Evolutionary conservation across 306 rosid genomes (phyloP), one percentile per base, ranked within the genome.

Genomic region (Vigna unguiculata): DNA sequence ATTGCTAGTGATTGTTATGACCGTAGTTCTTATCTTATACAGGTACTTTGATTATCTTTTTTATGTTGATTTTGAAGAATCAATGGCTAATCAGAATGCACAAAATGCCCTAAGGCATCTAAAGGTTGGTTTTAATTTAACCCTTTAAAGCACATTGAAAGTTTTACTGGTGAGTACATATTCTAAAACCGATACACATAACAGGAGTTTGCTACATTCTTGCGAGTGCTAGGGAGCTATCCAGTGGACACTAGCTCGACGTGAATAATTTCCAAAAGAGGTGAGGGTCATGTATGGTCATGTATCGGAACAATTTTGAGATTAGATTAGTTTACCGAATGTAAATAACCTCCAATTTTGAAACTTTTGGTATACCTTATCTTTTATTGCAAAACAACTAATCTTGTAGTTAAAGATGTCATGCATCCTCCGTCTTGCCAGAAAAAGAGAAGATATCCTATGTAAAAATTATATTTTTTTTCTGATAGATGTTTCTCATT

Each of bases 141-240:
- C 67, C 46, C 55, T 30, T 19, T 57, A 70, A 52, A 34, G 25
- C 64, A 3, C 70, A 40, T 60, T 46, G 43, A 75, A 63, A 72
- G 75, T 81, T 53, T 80, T 59, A 70, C 79, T 32, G 48, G 61
- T 58, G 11, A 59, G n/a, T 25, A 38, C 24, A 36, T 34, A 20
- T 76, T 78, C 58, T 80, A 46, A 83, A 72, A 77, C 72, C 22
- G 28, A 63, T 59, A 30, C 55, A 54, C 73, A 82, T 77, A 22
- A 76, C 89, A 95, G 99, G 99, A 92, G 81, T 89, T 95, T 9
- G 93, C 97, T 30, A 95, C 99, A 60, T 92, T 89, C 89, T 78
- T 95, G 90, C 91, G 97, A 46, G 99, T 95, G 83, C 93, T 95
- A 14, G 97, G 99, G 79, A 95, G 99, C 80, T 95, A 95, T 78